phyloP scores from a whole-genome alignment of 805 yeast genomes.

The Metschnikowia sp. region DNA sequence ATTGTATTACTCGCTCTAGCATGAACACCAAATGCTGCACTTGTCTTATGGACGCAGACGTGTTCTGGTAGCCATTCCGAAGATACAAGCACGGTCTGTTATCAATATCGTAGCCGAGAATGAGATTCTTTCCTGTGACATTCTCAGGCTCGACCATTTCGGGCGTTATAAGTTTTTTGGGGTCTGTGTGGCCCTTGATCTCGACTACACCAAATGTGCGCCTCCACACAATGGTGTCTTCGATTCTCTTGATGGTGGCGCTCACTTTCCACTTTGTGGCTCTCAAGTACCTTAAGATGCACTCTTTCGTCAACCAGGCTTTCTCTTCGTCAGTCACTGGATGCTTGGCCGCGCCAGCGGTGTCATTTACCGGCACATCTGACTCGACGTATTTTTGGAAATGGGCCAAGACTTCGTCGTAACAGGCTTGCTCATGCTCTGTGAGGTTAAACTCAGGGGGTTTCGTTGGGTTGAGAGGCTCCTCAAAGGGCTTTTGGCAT shows the following conservation, averaged over 20 bases:
- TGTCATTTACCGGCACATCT: slow-evolving; percentile 31
- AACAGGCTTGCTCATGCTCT: slow-evolving; percentile 30
- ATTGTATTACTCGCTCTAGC: slow-evolving; percentile 51
- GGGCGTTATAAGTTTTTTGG: slow-evolving; percentile 32
- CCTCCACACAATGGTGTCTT: slow-evolving; percentile 52
- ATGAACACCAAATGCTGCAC: slow-evolving; percentile 56
- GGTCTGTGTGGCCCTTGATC: slow-evolving; percentile 26
- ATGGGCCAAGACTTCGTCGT: slow-evolving; percentile 27
- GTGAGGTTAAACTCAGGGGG: slow-evolving; percentile 29
- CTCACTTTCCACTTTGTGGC: slow-evolving; percentile 50
- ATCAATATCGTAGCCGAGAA: slow-evolving; percentile 52
- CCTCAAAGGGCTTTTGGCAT: slow-evolving; percentile 38
- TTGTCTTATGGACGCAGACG: slow-evolving; percentile 48
- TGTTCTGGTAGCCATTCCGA: slow-evolving; percentile 54
- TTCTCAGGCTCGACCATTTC: slow-evolving; percentile 47
- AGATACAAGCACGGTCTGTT: slow-evolving; percentile 52
- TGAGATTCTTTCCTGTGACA: slow-evolving; percentile 51
- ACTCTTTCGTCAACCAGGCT: slow-evolving; percentile 51
- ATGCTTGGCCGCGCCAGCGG: slow-evolving; percentile 20
- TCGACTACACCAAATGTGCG: slow-evolving; percentile 47
- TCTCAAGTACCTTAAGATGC: slow-evolving; percentile 48
- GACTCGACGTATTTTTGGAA: slow-evolving; percentile 25
- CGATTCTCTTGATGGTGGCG: slow-evolving; percentile 42
- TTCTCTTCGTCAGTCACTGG: slow-evolving; percentile 32
- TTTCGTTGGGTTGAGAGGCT: slow-evolving; percentile 34